phyloP scores from a whole-genome alignment of 139 green algal species.

The Pseudopediastrum boryanum region DNA sequence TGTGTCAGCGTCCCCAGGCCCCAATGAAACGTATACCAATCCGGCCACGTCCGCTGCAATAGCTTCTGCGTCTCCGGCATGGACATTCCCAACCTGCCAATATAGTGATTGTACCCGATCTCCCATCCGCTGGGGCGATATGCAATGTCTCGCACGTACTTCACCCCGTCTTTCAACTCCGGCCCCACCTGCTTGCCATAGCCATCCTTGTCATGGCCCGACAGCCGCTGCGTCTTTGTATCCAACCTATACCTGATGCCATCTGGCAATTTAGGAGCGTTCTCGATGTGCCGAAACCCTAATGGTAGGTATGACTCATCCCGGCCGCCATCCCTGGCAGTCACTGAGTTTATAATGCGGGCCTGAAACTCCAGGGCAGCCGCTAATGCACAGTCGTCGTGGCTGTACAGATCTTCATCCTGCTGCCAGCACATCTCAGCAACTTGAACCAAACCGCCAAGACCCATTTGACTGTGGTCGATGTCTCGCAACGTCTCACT shows the following conservation, averaged over 20 bases:
- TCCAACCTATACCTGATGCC: slow-evolving; percentile 20
- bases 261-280: too few species aligned
- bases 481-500: too few species aligned
- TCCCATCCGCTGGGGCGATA: slow-evolving; percentile 23
- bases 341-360: not conserved
- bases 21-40: not conserved
- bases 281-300: too few species aligned
- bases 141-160: slow-evolving; percentile 5
- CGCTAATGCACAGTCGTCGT: not conserved
- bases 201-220: not conserved
- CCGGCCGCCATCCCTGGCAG: too few species aligned
- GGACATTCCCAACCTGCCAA: not conserved
- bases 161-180: not conserved
- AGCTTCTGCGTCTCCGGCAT: slow-evolving; percentile 30
- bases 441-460: slow-evolving; percentile 14
- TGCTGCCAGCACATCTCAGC: slow-evolving; percentile 24
- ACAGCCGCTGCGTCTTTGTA: not conserved
- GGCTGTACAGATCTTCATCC: slow-evolving; percentile 7
- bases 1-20: not conserved
- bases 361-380: slow-evolving; percentile 11
- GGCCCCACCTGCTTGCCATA: not conserved
- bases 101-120: slow-evolving; percentile 32
- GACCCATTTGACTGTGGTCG: too few species aligned
- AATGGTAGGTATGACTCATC: too few species aligned
- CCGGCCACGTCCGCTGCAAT: not conserved